phyloP scores from a whole-genome alignment of 2,329 filamentous ascomycete genomes.

The Fusarium tupiense region DNA sequence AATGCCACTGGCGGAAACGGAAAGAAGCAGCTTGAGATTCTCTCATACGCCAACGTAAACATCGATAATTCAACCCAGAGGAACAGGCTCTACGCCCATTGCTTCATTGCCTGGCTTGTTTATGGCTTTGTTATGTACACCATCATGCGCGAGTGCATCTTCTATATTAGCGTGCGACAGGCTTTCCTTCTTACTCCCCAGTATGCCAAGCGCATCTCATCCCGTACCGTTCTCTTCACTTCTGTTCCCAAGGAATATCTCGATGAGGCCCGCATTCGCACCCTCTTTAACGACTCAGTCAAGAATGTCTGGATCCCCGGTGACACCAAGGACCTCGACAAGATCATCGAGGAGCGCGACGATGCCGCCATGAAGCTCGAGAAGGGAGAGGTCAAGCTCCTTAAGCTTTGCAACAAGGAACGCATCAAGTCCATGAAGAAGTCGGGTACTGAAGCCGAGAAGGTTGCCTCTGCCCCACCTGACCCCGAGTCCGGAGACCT shows the following conservation, averaged over 20 bases:
- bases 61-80: slow-evolving; percentile 61
- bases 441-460: slow-evolving; percentile 38
- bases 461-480: slow-evolving; percentile 55
- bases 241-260: slow-evolving; percentile 83
- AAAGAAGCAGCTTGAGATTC: slow-evolving; percentile 68
- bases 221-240: slow-evolving; percentile 91
- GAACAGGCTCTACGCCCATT: slow-evolving; percentile 80
- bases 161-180: slow-evolving; percentile 92
- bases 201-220: slow-evolving; percentile 86
- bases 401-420: slow-evolving; percentile 65
- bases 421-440: slow-evolving; percentile 50
- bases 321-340: slow-evolving; percentile 77
- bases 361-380: slow-evolving; percentile 82
- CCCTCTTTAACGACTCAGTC: slow-evolving; percentile 81
- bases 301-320: slow-evolving; percentile 86
- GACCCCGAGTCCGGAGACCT: slow-evolving; percentile 73
- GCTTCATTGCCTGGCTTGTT: slow-evolving; percentile 82
- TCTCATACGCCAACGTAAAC: slow-evolving; percentile 53
- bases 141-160: slow-evolving; percentile 89
- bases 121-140: slow-evolving; percentile 90
- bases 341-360: slow-evolving; percentile 81
- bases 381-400: slow-evolving; percentile 81
- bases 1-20: slow-evolving; percentile 82
- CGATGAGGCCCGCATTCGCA: slow-evolving; percentile 75
- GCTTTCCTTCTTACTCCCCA: slow-evolving; percentile 89